Conservation (phyloP, 2,329 filamentous ascomycete genomes). For the Cytospora paraplurivora region DNA sequence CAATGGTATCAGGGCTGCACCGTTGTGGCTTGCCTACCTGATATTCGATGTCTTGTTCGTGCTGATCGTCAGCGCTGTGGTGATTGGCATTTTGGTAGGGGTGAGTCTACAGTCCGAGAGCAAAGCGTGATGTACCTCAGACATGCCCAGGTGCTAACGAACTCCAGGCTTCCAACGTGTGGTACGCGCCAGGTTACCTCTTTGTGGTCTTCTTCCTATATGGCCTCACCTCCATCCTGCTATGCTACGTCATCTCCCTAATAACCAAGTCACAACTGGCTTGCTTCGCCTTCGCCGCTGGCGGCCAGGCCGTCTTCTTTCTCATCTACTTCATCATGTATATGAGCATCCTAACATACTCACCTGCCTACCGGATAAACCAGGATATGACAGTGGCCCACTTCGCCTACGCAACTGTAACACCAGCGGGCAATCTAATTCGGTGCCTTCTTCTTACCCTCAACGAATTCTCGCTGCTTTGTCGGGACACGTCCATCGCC, state of each 20-base stretch:
- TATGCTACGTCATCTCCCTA: constrained; percentile 81
- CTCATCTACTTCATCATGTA: constrained; percentile 73
- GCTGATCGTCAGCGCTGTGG: constrained; percentile 64
- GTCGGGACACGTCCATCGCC: constrained; percentile 64
- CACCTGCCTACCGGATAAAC: constrained; percentile 70
- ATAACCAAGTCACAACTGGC: constrained; percentile 44
- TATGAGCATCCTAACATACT: constrained; percentile 72
- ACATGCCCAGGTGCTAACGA: not conserved
- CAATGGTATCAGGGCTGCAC: constrained; percentile 80
- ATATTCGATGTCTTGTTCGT: constrained; percentile 79
- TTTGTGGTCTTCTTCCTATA: constrained; percentile 82
- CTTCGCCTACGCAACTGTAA: constrained; percentile 72
- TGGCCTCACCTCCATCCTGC: constrained; percentile 73
- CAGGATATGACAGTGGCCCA: constrained; percentile 67
- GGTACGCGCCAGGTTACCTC: constrained; percentile 79
- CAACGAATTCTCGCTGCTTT: constrained; percentile 83
- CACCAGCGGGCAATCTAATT: constrained; percentile 76
- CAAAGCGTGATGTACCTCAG: not conserved
- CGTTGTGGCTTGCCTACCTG: constrained; percentile 83
- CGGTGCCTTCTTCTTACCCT: constrained; percentile 74
- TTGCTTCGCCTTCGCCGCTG: constrained; percentile 69
- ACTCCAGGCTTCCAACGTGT: constrained; percentile 54
- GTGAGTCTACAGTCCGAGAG: constrained; percentile 5
- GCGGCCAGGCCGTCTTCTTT: constrained; percentile 72
- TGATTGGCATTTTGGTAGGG: constrained; percentile 65